These are phyloP conservation scores for Aspergillus intermedius DNA, from an alignment of 2,329 filamentous ascomycete species.

Conservation along the genomic window DNA sequence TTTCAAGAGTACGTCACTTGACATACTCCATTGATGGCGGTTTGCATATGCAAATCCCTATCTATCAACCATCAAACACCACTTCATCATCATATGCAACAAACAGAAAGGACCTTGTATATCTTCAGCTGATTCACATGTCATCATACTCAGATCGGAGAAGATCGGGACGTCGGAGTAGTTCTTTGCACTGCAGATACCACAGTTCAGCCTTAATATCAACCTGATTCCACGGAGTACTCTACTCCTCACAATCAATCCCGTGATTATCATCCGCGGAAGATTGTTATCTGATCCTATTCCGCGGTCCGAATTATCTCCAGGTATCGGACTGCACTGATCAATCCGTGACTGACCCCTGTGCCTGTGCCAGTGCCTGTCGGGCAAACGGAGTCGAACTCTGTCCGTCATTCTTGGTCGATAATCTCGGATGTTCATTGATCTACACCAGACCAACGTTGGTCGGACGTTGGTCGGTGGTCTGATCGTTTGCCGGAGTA, in stretches of 20 bases:
- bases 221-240: neutral
- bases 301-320: neutral
- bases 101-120: too few species aligned
- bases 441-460: too few species aligned
- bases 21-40: too few species aligned
- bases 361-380: neutral
- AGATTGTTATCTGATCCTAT: neutral
- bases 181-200: too few species aligned
- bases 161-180: neutral
- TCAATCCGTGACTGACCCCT: neutral
- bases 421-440: too few species aligned
- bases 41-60: too few species aligned
- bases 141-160: neutral
- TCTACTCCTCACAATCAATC: too few species aligned
- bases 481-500: neutral
- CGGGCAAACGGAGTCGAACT: neutral
- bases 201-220: neutral
- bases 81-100: too few species aligned
- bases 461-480: neutral
- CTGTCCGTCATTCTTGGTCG: too few species aligned
- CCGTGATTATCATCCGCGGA: neutral
- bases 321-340: neutral
- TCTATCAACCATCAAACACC: too few species aligned
- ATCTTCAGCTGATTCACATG: neutral
- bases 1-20: too few species aligned